Conservation (phyloP, 2,329 filamentous ascomycete species). For the Xylaria sp. region DNA sequence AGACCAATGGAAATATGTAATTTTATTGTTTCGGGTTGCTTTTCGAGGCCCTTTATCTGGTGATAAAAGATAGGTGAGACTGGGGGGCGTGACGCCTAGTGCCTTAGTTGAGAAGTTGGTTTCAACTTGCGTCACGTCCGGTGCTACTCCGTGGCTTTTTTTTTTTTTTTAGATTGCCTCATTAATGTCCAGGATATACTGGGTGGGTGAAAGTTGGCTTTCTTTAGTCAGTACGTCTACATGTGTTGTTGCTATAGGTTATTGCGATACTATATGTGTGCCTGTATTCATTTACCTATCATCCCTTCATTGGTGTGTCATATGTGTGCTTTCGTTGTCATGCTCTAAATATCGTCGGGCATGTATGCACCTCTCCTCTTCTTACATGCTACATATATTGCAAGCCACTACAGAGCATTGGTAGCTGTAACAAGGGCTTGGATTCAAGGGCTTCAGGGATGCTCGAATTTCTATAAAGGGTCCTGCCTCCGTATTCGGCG, state of each 20-base stretch:
- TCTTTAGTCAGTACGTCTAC: not conserved
- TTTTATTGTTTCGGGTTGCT: constrained; percentile 14
- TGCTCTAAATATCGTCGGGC: not conserved
- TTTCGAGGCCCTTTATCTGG: constrained; percentile 21
- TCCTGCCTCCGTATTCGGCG: too few relatives aligned
- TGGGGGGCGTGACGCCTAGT: constrained; percentile 5
- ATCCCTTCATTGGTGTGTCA: not conserved
- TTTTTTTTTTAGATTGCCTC: not conserved
- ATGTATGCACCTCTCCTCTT: not conserved
- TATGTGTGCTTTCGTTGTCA: not conserved
- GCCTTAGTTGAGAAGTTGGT: constrained; percentile 3
- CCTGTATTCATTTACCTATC: not conserved
- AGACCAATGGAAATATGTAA: constrained; percentile 38
- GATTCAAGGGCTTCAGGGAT: too few relatives aligned
- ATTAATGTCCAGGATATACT: not conserved
- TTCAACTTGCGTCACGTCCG: not conserved
- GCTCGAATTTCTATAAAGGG: too few relatives aligned
- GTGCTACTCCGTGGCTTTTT: not conserved
- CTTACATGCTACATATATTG: not conserved
- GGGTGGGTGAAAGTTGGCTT: not conserved
- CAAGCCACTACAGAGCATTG: not conserved
- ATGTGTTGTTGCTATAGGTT: not conserved
- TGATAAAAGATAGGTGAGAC: constrained; percentile 12
- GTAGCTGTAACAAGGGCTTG: too few relatives aligned
- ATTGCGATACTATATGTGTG: not conserved